These are phyloP conservation scores for Ophidiomyces ophidiicola DNA, from an alignment of 2,329 filamentous ascomycete genomes.

Conservation along the genomic window DNA sequence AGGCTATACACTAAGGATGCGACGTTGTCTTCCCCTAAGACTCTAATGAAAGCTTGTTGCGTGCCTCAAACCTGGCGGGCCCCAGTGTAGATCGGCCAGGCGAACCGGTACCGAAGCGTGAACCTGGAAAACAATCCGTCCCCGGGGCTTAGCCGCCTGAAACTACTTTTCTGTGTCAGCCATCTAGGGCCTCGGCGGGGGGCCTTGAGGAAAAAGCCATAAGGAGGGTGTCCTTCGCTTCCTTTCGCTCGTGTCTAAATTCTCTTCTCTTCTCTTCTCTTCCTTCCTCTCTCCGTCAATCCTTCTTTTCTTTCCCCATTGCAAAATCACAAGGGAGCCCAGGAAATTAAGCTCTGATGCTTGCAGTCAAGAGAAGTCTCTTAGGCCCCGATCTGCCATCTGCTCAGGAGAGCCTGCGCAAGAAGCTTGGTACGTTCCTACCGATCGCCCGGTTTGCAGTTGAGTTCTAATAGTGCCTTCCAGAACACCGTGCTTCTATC, in stretches of 20 bases:
- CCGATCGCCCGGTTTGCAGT: too few species aligned
- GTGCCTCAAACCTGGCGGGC: not conserved
- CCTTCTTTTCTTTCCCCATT: too few species aligned
- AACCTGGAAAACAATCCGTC: not conserved
- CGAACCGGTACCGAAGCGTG: not conserved
- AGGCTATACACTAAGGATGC: not conserved
- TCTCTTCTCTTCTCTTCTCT: not conserved
- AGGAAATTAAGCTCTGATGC: not conserved
- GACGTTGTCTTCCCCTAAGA: not conserved
- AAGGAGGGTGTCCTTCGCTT: too few species aligned
- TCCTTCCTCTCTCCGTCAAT: not conserved
- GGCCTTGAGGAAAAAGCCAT: not conserved
- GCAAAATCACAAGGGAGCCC: too few species aligned
- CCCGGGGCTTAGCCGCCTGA: too few species aligned
- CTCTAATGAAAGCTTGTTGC: too few species aligned
- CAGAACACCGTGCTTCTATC: too few species aligned
- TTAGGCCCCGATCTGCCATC: not conserved
- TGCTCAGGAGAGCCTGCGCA: constrained; percentile 3
- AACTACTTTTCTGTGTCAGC: not conserved
- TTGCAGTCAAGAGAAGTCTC: not conserved
- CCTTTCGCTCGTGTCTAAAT: not conserved
- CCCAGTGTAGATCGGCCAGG: not conserved
- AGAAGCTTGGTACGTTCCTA: constrained; percentile 1
- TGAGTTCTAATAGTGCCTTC: too few species aligned
- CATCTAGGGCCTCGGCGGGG: not conserved